Evolutionary conservation across 2,329 filamentous ascomycete genomes (phyloP).

Genomic region (Clonostachys rosea): DNA sequence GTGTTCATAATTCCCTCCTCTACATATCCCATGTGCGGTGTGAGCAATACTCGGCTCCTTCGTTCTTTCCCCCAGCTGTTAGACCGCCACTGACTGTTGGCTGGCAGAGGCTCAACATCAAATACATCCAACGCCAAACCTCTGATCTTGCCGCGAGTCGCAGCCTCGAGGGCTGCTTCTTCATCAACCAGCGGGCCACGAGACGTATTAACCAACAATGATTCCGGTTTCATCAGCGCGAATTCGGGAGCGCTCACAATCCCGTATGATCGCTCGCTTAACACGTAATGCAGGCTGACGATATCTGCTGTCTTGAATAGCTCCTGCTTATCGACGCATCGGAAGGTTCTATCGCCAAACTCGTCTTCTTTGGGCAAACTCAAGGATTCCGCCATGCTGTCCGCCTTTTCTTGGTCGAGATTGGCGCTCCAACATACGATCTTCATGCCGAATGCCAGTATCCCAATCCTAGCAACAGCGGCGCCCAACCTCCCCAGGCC

Average conservation of each 20-base stretch:
- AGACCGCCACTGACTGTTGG: slow-evolving; percentile 62
- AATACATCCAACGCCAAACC: slow-evolving; percentile 73
- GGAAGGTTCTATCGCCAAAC: slow-evolving; percentile 48
- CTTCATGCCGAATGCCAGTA: slow-evolving; percentile 59
- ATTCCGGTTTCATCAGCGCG: slow-evolving; percentile 52
- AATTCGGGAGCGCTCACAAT: slow-evolving; percentile 55
- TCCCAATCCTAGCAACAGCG: slow-evolving; percentile 52
- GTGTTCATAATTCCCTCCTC: slow-evolving; percentile 57
- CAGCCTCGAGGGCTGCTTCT: slow-evolving; percentile 50
- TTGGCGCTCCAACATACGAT: slow-evolving; percentile 61
- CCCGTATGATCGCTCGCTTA: slow-evolving; percentile 57
- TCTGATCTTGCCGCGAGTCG: slow-evolving; percentile 55
- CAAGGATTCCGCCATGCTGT: slow-evolving; percentile 44
- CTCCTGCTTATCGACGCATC: slow-evolving; percentile 55
- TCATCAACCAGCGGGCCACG: slow-evolving; percentile 67
- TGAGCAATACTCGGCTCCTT: slow-evolving; percentile 52
- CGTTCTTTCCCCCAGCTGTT: slow-evolving; percentile 58
- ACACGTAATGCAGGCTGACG: slow-evolving; percentile 63
- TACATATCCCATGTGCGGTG: slow-evolving; percentile 72
- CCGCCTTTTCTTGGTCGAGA: slow-evolving; percentile 58
- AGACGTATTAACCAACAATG: slow-evolving; percentile 68
- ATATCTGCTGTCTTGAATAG: slow-evolving; percentile 60
- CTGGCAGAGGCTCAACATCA: slow-evolving; percentile 63
- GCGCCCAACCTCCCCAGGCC: slow-evolving; percentile 60
- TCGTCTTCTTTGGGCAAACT: slow-evolving; percentile 51